These are phyloP conservation scores for Rhizoclosmatium globosum DNA, from an alignment of 192 early-diverging fungal genomes.

Conservation along the genomic window DNA sequence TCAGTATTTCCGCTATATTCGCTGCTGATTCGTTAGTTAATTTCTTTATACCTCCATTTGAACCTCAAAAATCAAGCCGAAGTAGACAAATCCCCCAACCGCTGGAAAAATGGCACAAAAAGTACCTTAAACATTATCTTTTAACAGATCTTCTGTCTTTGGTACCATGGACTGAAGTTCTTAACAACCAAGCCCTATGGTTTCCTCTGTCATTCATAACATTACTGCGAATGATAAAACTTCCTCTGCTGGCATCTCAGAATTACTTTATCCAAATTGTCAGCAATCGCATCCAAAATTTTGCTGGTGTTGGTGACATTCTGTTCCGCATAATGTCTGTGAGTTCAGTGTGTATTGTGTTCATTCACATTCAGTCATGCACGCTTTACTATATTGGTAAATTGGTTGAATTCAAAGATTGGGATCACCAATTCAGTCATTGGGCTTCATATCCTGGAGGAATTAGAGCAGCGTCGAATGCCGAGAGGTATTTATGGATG, in stretches of 20 bases:
- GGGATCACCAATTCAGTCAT: background rate
- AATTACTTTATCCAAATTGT: background rate
- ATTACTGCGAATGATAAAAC: background rate
- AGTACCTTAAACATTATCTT: background rate
- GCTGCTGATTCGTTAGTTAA: background rate
- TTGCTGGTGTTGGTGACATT: slow-evolving; percentile 22
- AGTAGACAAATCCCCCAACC: background rate
- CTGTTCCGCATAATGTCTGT: slow-evolving; percentile 12
- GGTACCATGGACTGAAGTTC: slow-evolving; percentile 14
- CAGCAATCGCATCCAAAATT: slow-evolving; percentile 14
- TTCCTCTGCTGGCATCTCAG: background rate
- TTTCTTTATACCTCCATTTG: background rate
- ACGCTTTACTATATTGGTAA: slow-evolving; percentile 26
- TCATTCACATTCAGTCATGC: slow-evolving; percentile 42
- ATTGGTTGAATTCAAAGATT: background rate
- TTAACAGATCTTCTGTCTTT: background rate
- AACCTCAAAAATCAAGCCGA: background rate
- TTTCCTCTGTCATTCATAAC: background rate
- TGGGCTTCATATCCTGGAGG: slow-evolving; percentile 10
- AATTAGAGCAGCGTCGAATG: background rate
- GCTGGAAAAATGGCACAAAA: background rate
- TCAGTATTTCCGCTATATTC: background rate
- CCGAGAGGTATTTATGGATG: slow-evolving; percentile 15
- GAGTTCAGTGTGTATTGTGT: slow-evolving; percentile 12
- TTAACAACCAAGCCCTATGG: background rate